A percentile compares a stretch with the other conserved stretches of the same genome.
Evolutionary conservation across 495 filamentous ascomycete genomes (phyloP).

Genomic region (Gamarada debralockiae): DNA sequence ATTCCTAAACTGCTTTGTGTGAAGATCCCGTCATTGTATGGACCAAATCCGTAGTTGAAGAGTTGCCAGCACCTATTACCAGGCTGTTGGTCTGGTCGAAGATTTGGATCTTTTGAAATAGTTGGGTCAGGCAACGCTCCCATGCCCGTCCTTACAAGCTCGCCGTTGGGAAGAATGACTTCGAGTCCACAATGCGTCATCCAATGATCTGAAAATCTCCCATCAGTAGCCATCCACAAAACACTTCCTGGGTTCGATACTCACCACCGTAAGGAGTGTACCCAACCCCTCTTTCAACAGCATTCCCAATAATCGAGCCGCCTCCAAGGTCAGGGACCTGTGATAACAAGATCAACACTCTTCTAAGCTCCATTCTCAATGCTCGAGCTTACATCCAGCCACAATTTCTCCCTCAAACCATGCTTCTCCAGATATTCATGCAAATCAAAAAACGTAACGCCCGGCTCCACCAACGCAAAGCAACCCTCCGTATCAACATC

Average conservation of each 20-base stretch:
- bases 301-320: slow-evolving; percentile 42
- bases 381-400: slow-evolving; percentile 37
- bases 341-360: too few relatives aligned
- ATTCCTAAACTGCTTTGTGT: slow-evolving; percentile 55
- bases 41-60: slow-evolving; percentile 54
- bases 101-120: slow-evolving; percentile 9
- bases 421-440: slow-evolving; percentile 46
- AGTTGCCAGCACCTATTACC: slow-evolving; percentile 44
- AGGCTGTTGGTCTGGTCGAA: slow-evolving; percentile 20
- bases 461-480: slow-evolving; percentile 53
- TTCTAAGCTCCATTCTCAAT: background rate
- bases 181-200: slow-evolving; percentile 53
- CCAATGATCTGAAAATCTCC: slow-evolving; percentile 42
- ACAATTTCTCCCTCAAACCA: slow-evolving; percentile 35
- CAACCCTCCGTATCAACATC: slow-evolving; percentile 49
- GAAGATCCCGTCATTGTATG: slow-evolving; percentile 54
- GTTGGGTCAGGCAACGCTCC: slow-evolving; percentile 45
- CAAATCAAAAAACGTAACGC: slow-evolving; percentile 51
- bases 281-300: slow-evolving; percentile 52
- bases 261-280: slow-evolving; percentile 44
- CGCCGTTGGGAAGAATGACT: slow-evolving; percentile 51
- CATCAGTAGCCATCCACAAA: slow-evolving; percentile 14
- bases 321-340: slow-evolving; percentile 49
- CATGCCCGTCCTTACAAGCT: slow-evolving; percentile 55
- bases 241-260: too few relatives aligned